Evolutionary conservation across 768 basidiomycete species (phyloP).

Genomic region (Hortiboletus campestris): DNA sequence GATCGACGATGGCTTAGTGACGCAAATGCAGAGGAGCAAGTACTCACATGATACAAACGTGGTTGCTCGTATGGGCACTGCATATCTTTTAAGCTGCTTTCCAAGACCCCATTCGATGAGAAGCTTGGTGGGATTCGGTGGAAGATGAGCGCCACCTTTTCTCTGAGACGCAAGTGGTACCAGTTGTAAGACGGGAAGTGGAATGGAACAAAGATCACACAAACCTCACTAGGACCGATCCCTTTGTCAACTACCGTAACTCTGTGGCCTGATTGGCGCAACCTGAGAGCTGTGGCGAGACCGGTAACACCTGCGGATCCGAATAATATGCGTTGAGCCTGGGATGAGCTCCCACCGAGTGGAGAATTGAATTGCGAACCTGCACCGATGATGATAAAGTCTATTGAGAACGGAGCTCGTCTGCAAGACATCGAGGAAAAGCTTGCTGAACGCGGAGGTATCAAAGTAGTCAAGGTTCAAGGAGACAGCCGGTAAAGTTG

Average conservation of each 20-base stretch:
- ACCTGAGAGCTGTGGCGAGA: slow-evolving; percentile 55
- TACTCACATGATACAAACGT: slow-evolving; percentile 26
- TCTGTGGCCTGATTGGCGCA: slow-evolving; percentile 56
- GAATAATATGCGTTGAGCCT: neutral
- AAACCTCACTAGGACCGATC: slow-evolving; percentile 42
- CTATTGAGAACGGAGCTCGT: slow-evolving; percentile 26
- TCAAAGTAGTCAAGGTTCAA: neutral
- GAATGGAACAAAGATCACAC: neutral
- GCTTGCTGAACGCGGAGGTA: neutral
- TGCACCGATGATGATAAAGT: slow-evolving; percentile 34
- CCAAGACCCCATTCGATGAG: slow-evolving; percentile 56
- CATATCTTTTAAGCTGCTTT: slow-evolving; percentile 40
- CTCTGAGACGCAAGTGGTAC: slow-evolving; percentile 24
- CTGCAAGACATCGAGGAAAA: slow-evolving; percentile 17
- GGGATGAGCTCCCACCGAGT: neutral
- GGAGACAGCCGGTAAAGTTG: neutral
- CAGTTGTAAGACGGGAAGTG: neutral
- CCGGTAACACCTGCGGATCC: slow-evolving; percentile 44
- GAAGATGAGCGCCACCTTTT: slow-evolving; percentile 44
- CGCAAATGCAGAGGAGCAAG: neutral
- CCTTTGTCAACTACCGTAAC: slow-evolving; percentile 57
- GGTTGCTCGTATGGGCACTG: slow-evolving; percentile 23
- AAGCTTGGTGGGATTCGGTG: slow-evolving; percentile 60
- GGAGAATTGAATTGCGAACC: slow-evolving; percentile 13
- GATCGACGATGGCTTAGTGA: neutral